These are phyloP conservation scores for Lepiota brunneoincarnata DNA, from an alignment of 768 basidiomycete species.

Conservation along the genomic window DNA sequence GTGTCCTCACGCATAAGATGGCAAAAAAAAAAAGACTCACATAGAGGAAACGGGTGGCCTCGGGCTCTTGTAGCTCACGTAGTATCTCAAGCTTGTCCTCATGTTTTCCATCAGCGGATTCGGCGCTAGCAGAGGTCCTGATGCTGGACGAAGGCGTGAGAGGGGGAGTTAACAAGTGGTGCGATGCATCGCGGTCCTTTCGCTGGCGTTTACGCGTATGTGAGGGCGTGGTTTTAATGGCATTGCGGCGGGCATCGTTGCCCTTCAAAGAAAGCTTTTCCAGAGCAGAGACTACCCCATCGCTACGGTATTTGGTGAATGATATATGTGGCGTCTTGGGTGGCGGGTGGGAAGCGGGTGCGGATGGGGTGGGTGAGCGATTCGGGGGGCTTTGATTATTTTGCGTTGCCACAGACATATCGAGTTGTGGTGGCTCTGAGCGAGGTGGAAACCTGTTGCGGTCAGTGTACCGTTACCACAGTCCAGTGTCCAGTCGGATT, in stretches of 20 bases:
- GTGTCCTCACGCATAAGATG: background rate
- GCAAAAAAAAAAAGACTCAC: constrained; percentile 25
- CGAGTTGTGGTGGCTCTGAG: constrained; percentile 38
- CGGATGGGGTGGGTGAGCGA: constrained; percentile 33
- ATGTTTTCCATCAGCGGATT: constrained; percentile 20
- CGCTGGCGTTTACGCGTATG: constrained; percentile 30
- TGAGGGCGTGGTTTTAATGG: constrained; percentile 1
- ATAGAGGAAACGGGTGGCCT: constrained; percentile 33
- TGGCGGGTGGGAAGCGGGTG: constrained; percentile 12
- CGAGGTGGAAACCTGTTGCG: constrained; percentile 43
- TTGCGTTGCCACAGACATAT: constrained; percentile 24
- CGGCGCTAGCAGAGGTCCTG: constrained; percentile 33
- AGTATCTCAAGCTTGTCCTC: constrained; percentile 12
- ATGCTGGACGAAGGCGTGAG: constrained; percentile 66
- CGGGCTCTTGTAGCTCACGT: constrained; percentile 17
- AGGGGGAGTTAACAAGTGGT: constrained; percentile 59
- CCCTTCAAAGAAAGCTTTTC: constrained; percentile 16
- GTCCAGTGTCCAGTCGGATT: background rate
- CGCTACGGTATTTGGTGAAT: constrained; percentile 14
- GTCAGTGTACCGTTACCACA: background rate
- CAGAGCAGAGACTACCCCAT: constrained; percentile 23
- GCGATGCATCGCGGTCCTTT: constrained; percentile 31
- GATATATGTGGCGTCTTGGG: constrained; percentile 11
- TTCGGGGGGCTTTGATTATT: constrained; percentile 23
- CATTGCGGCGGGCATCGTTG: constrained; percentile 4